Evolutionary conservation across 495 filamentous ascomycete species (phyloP).

Genomic region (Neurospora terricola): DNA sequence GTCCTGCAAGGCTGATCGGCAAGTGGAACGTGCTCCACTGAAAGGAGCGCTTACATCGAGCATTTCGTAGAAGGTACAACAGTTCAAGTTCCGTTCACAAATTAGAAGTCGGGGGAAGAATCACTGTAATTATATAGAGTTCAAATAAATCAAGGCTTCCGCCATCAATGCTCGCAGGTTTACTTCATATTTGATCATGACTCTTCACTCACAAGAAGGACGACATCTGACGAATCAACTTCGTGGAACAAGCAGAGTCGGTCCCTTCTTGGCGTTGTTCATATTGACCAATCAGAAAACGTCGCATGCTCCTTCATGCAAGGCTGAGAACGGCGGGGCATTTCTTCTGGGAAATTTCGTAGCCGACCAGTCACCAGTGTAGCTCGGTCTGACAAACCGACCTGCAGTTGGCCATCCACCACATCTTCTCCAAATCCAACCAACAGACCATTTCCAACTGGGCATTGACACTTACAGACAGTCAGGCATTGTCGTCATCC

Average conservation of each 20-base stretch:
- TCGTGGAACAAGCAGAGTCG: neutral
- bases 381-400: neutral
- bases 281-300: neutral
- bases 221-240: neutral
- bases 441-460: neutral
- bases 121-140: neutral
- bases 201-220: neutral
- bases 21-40: neutral
- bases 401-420: neutral
- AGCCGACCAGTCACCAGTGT: conserved; percentile 7
- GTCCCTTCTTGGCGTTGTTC: neutral
- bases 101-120: neutral
- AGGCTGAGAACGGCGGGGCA: conserved; percentile 19
- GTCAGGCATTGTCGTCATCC: neutral
- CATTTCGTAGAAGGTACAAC: neutral
- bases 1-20: neutral
- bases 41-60: neutral
- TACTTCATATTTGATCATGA: neutral
- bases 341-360: conserved; percentile 11
- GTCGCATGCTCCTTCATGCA: neutral
- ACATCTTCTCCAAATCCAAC: neutral
- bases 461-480: neutral
- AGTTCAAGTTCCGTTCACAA: neutral
- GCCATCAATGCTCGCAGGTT: neutral
- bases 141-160: neutral